phyloP scores from a whole-genome alignment of 2,329 filamentous ascomycete species.

The Cladosporium sp. region DNA sequence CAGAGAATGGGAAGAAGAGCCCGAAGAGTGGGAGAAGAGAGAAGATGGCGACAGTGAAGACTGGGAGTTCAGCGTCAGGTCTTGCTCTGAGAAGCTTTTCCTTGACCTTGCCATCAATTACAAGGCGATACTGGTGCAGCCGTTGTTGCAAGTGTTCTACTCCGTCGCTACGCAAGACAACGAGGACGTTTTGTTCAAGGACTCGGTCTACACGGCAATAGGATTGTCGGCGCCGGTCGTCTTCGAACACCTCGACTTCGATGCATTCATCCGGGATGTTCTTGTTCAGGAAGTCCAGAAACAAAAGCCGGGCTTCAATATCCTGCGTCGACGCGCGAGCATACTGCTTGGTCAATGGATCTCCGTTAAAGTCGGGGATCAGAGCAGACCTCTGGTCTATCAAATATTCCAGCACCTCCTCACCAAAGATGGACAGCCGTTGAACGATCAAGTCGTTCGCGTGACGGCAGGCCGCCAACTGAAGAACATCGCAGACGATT shows the following conservation, averaged over 20 bases:
- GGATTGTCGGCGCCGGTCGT: constrained; percentile 76
- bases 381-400: constrained; percentile 69
- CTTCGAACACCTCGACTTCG: constrained; percentile 72
- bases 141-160: constrained; percentile 76
- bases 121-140: constrained; percentile 72
- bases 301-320: constrained; percentile 61
- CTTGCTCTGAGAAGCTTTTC: constrained; percentile 90
- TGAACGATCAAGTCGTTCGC: constrained; percentile 86
- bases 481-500: constrained; percentile 72
- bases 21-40: constrained; percentile 89
- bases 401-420: constrained; percentile 85
- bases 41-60: constrained; percentile 79
- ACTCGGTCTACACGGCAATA: constrained; percentile 90
- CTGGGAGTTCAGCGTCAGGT: constrained; percentile 87
- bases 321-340: constrained; percentile 79
- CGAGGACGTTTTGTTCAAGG: constrained; percentile 73
- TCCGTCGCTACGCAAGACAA: constrained; percentile 62
- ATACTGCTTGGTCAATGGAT: constrained; percentile 90
- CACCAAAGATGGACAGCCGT: constrained; percentile 59
- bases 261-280: constrained; percentile 66
- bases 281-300: constrained; percentile 74
- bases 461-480: constrained; percentile 86
- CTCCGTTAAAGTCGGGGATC: constrained; percentile 63
- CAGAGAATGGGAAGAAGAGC: constrained; percentile 86
- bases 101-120: constrained; percentile 85